Conservation (phyloP, 129 eudicot species). For the Helichrysum umbraculigerum region DNA sequence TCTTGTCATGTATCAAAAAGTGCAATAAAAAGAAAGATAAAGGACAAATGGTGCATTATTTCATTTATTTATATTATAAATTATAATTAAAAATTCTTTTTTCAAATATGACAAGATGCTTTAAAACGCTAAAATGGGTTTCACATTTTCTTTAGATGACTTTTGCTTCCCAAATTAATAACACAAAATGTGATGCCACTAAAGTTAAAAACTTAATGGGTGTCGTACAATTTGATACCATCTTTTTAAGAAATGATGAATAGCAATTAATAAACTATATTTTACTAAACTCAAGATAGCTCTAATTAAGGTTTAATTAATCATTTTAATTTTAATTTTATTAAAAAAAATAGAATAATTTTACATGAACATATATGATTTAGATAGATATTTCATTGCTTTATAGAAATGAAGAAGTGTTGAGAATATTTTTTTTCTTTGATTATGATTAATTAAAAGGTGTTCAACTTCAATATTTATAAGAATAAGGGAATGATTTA, state of each 20-base stretch:
- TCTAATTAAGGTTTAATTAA: no score
- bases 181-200: slow-evolving; percentile 27
- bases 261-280: not conserved
- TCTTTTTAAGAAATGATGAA: not conserved
- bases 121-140: slow-evolving; percentile 36
- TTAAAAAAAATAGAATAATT: no score
- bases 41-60: not conserved
- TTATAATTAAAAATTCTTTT: not conserved
- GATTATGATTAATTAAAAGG: no score
- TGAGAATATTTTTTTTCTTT: no score
- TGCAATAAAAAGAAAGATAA: slow-evolving; percentile 1
- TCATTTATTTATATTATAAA: no score
- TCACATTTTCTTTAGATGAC: slow-evolving; percentile 35
- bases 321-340: no score
- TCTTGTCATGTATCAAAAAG: slow-evolving; percentile 14
- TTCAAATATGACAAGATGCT: slow-evolving; percentile 24
- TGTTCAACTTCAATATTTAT: no score
- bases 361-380: no score
- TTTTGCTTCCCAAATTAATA: slow-evolving; percentile 37
- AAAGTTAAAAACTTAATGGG: slow-evolving; percentile 31
- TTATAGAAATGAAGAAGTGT: no score
- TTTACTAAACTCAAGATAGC: not conserved
- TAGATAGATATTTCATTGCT: no score
- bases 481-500: no score
- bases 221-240: slow-evolving; percentile 23